Evolutionary conservation across 352 stramenopile species (phyloP).

Genomic region (Pythium pectinolyticum): DNA sequence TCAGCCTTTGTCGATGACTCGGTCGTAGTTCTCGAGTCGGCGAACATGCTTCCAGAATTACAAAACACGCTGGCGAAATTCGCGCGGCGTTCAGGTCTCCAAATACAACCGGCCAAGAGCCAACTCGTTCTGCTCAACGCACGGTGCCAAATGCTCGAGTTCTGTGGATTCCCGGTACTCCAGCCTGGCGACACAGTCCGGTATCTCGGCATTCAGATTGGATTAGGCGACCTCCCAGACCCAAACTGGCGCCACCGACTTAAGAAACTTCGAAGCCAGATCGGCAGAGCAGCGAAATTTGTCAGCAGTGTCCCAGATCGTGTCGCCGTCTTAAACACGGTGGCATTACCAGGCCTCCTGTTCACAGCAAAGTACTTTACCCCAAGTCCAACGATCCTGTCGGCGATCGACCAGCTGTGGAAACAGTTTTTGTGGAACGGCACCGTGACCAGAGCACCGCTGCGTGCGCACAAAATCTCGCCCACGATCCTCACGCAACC

Average conservation of each 20-base stretch:
- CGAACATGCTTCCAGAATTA: neutral
- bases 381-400: neutral
- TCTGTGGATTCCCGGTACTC: constrained; percentile 6
- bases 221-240: neutral
- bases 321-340: constrained; percentile 6
- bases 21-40: constrained; percentile 1
- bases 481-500: neutral
- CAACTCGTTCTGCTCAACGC: constrained; percentile 4
- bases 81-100: constrained; percentile 11
- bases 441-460: neutral
- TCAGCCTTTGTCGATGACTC: constrained; percentile 36
- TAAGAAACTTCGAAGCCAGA: neutral
- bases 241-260: constrained; percentile 7
- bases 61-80: constrained; percentile 5
- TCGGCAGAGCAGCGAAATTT: neutral
- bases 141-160: neutral
- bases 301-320: neutral
- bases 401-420: neutral
- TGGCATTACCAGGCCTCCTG: constrained; percentile 2
- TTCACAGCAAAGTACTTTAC: constrained; percentile 16
- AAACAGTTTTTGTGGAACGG: constrained; percentile 5
- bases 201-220: constrained; percentile 21
- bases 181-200: neutral
- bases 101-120: constrained; percentile 25
- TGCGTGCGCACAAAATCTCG: constrained; percentile 2